Evolutionary conservation across 2,329 filamentous ascomycete genomes (phyloP).

Genomic region (Dryadomyces quercivorus): DNA sequence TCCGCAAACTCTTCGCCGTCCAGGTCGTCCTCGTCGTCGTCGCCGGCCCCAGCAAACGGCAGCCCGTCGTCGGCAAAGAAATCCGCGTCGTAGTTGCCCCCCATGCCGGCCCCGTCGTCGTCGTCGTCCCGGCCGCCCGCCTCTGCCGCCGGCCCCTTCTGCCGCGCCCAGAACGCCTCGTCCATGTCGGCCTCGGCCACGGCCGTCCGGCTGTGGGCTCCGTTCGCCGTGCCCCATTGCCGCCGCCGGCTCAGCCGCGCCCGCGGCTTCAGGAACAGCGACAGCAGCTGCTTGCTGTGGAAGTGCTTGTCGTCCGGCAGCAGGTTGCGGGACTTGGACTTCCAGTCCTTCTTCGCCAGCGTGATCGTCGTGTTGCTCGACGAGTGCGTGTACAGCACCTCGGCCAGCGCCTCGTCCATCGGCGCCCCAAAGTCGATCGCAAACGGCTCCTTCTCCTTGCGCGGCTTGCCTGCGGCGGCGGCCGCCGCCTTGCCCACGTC

Average conservation of each 20-base stretch:
- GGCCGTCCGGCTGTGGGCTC: constrained; percentile 16
- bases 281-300: constrained; percentile 81
- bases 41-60: constrained; percentile 53
- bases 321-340: constrained; percentile 82
- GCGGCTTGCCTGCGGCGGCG: constrained; percentile 36
- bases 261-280: constrained; percentile 89
- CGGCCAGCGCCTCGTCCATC: constrained; percentile 57
- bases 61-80: constrained; percentile 90
- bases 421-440: constrained; percentile 81
- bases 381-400: constrained; percentile 71
- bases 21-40: constrained; percentile 55
- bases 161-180: constrained; percentile 87
- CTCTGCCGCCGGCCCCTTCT: constrained; percentile 38
- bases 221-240: constrained; percentile 16
- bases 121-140: constrained; percentile 35
- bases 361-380: constrained; percentile 70
- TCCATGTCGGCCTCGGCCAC: constrained; percentile 69
- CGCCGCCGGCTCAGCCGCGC: constrained; percentile 64
- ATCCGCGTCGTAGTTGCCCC: constrained; percentile 87
- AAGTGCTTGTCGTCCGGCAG: constrained; percentile 98
- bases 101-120: constrained; percentile 38
- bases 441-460: constrained; percentile 94
- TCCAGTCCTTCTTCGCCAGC: constrained; percentile 89
- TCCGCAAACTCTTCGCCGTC: constrained; percentile 62
- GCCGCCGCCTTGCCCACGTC: constrained; percentile 27